A percentile compares a stretch with the other conserved stretches of the same genome.
phyloP scores from a whole-genome alignment of 306 rosid species.

The Arachis stenosperma region DNA sequence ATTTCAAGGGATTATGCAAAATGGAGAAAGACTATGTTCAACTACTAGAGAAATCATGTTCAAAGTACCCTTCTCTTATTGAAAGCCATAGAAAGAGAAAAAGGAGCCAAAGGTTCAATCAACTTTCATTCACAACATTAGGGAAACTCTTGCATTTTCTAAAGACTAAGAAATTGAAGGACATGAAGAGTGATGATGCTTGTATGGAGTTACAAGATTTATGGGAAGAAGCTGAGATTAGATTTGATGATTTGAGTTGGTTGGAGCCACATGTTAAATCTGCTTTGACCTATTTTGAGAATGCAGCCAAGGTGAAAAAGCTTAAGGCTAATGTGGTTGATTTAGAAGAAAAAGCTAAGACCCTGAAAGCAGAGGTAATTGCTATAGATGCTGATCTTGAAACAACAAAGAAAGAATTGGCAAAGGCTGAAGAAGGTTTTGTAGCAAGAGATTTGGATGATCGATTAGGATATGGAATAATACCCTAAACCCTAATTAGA shows the following conservation, averaged over 20 bases:
- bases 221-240: conserved; percentile 34
- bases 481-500: neutral
- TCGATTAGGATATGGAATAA: conserved; percentile 15
- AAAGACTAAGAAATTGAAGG: conserved; percentile 20
- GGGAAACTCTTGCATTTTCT: conserved; percentile 27
- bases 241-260: conserved; percentile 2
- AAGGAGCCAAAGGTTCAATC: neutral
- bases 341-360: neutral
- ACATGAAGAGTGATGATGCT: conserved; percentile 4
- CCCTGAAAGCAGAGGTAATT: neutral
- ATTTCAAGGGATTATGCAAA: neutral
- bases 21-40: too few relatives aligned
- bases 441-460: neutral
- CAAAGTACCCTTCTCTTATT: neutral
- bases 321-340: neutral
- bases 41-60: neutral
- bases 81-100: neutral
- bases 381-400: conserved; percentile 2
- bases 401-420: conserved; percentile 13
- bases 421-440: conserved; percentile 16
- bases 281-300: conserved; percentile 19
- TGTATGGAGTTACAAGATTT: conserved; percentile 13
- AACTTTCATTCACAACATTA: conserved; percentile 22
- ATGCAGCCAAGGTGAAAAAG: neutral
- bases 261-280: conserved; percentile 30